A percentile compares a stretch with the other conserved stretches of the same genome.
phyloP scores from a whole-genome alignment of 345 rosid genomes.

The Camelina neglecta region DNA sequence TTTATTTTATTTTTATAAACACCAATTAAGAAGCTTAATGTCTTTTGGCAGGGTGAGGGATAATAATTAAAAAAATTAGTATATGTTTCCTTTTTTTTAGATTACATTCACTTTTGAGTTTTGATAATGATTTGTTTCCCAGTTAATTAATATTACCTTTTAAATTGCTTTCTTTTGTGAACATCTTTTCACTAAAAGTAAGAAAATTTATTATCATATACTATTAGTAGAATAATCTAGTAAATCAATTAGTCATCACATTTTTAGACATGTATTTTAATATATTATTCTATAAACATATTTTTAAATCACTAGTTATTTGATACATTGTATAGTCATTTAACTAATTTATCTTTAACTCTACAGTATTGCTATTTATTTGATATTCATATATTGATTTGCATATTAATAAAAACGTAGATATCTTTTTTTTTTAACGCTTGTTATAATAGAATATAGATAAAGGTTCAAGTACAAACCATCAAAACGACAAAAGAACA shows the following conservation, averaged over 20 bases:
- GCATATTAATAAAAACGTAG: background rate
- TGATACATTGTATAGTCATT: background rate
- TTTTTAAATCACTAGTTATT: background rate
- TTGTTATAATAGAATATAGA: too few species aligned
- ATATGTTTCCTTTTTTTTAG: background rate
- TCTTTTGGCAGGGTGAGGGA: background rate
- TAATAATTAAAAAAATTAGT: background rate
- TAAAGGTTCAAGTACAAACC: too few species aligned
- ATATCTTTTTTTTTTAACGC: background rate
- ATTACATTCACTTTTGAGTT: background rate
- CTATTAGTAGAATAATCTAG: background rate
- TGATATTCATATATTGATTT: background rate
- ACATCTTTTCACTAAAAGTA: background rate
- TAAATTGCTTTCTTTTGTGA: background rate
- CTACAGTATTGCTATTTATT: background rate
- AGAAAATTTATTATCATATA: background rate
- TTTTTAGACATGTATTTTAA: background rate
- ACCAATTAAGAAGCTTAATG: background rate
- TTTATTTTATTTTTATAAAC: too few species aligned
- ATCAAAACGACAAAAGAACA: too few species aligned
- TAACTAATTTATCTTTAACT: background rate
- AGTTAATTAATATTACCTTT: background rate
- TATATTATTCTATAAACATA: too few species aligned
- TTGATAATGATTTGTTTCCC: background rate
- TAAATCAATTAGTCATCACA: background rate